Conservation (phyloP, 768 basidiomycete genomes). For the Amanita pallidorosea region DNA sequence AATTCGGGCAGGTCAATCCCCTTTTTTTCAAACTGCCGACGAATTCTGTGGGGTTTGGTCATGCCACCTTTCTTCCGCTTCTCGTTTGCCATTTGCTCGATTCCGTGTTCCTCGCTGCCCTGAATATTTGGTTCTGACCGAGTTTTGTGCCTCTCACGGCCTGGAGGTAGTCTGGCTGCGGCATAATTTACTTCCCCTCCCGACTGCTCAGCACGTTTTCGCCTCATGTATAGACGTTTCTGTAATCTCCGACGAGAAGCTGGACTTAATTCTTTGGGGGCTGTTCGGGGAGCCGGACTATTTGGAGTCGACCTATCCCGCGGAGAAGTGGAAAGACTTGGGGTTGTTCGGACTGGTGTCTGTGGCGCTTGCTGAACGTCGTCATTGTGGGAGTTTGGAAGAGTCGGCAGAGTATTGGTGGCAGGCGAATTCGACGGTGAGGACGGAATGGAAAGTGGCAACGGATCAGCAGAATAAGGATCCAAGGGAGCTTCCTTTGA, state of each 20-base stretch:
- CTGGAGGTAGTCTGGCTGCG: constrained; percentile 23
- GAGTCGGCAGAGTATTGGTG: background rate
- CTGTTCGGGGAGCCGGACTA: background rate
- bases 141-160: constrained; percentile 18
- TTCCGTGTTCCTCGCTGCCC: background rate
- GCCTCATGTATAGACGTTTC: constrained; percentile 66
- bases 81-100: background rate
- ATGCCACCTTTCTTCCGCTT: constrained; percentile 20
- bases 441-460: background rate
- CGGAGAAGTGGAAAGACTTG: background rate
- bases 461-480: background rate
- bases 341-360: background rate
- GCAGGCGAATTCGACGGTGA: background rate
- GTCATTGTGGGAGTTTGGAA: background rate
- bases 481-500: background rate
- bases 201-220: constrained; percentile 42
- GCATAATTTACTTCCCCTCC: constrained; percentile 23
- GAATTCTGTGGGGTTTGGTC: constrained; percentile 36
- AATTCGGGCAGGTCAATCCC: constrained; percentile 37
- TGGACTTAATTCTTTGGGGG: constrained; percentile 20
- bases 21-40: constrained; percentile 25
- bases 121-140: constrained; percentile 9
- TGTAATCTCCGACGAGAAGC: constrained; percentile 39
- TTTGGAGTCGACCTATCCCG: background rate
- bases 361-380: background rate